Percentiles rank a stretch among this genome's conserved stretches.
Conservation (phyloP, 2,329 filamentous ascomycete genomes). For the Fonsecaea pedrosoi region DNA sequence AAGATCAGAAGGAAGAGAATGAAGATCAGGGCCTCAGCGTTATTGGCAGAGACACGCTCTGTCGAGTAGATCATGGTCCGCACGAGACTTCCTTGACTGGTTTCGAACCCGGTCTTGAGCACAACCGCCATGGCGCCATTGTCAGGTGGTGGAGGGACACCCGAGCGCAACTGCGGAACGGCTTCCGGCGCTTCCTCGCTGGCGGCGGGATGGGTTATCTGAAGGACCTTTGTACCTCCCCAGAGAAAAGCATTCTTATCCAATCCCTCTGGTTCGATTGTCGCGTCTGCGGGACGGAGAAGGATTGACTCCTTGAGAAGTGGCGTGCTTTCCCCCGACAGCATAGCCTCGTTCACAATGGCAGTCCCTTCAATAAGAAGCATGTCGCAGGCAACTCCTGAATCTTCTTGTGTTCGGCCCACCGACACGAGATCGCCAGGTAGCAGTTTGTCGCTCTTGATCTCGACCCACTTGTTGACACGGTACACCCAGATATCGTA, state of each 20-base stretch:
- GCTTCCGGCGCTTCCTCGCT: slow-evolving; percentile 68
- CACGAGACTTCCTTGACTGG: slow-evolving; percentile 94
- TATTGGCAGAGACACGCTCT: slow-evolving; percentile 98
- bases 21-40: slow-evolving; percentile 93
- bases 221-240: slow-evolving; percentile 95
- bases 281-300: slow-evolving; percentile 80
- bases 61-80: slow-evolving; percentile 99
- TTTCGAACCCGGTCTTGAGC: slow-evolving; percentile 97
- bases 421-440: slow-evolving; percentile 94
- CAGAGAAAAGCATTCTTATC: slow-evolving; percentile 98
- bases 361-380: slow-evolving; percentile 90
- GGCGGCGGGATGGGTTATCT: slow-evolving; percentile 85
- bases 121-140: slow-evolving; percentile 93
- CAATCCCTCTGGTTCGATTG: slow-evolving; percentile 83
- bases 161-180: slow-evolving; percentile 72
- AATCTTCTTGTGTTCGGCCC: slow-evolving; percentile 92
- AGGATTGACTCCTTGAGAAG: slow-evolving; percentile 95
- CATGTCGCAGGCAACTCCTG: slow-evolving; percentile 97
- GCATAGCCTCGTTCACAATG: slow-evolving; percentile 99
- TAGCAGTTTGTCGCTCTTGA: slow-evolving; percentile 87
- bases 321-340: slow-evolving; percentile 96
- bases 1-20: slow-evolving; percentile 97
- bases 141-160: slow-evolving; percentile 84
- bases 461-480: slow-evolving; percentile 83
- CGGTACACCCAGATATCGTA: slow-evolving; percentile 94